Evolutionary conservation across 1,139 yeast species (phyloP).

Genomic region (Pneumocystis jirovecii): DNA sequence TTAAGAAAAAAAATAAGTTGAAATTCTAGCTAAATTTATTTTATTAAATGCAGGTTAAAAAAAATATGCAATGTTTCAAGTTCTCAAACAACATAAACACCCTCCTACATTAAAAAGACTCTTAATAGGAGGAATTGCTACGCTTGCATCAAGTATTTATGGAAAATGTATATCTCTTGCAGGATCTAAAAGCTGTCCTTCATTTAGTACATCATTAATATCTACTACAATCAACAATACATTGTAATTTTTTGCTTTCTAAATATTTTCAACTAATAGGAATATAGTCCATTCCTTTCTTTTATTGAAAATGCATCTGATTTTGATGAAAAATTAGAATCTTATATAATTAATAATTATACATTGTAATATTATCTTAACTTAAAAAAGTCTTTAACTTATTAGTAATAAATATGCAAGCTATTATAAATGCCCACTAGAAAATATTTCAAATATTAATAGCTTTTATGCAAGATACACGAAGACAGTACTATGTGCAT

Average conservation of each 20-base stretch:
- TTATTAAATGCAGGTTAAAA: background rate
- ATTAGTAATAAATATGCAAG: background rate
- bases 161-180: background rate
- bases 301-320: background rate
- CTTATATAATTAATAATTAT: background rate
- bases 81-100: background rate
- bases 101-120: background rate
- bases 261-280: background rate
- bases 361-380: background rate
- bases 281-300: background rate
- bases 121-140: background rate
- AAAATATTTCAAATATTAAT: background rate
- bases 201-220: constrained; percentile 1
- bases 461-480: constrained; percentile 3
- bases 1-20: background rate
- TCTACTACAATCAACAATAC: background rate
- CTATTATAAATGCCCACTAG: background rate
- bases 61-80: constrained; percentile 1
- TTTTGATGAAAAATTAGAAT: background rate
- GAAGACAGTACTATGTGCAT: constrained; percentile 8
- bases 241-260: background rate
- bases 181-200: background rate
- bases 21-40: background rate
- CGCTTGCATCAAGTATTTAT: background rate
- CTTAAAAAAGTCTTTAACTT: background rate